Evolutionary conservation across 2,329 filamentous ascomycete species (phyloP).

Genomic region (Neofusicoccum umdonicola): DNA sequence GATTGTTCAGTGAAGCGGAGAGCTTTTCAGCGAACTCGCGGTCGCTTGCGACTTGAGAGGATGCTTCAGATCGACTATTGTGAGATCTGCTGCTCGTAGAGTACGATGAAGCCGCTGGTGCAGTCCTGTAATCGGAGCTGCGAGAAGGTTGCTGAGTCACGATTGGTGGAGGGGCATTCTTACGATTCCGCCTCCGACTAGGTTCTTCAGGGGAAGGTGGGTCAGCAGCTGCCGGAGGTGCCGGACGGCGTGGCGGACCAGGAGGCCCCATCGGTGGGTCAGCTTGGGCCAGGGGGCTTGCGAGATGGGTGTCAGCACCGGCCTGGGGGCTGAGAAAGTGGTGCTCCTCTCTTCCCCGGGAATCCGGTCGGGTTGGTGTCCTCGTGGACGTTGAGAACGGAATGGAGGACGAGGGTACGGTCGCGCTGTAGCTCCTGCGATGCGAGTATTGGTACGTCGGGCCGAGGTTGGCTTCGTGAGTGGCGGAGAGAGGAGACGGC

Average conservation of each 20-base stretch:
- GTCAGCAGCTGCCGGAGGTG: constrained; percentile 8
- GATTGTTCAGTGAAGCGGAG: not conserved
- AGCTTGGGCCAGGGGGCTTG: not conserved
- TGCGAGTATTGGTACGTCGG: not conserved
- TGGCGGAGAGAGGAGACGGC: not conserved
- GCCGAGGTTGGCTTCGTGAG: not conserved
- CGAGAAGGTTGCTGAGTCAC: not conserved
- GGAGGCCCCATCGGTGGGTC: not conserved
- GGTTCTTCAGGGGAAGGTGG: constrained; percentile 6
- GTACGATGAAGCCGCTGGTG: not conserved
- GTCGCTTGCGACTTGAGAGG: not conserved
- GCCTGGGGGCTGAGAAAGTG: constrained; percentile 2
- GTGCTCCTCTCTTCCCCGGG: constrained; percentile 3
- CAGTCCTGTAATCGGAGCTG: not conserved
- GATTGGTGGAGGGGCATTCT: not conserved
- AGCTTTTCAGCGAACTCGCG: not conserved
- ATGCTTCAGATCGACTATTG: not conserved
- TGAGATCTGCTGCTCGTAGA: not conserved
- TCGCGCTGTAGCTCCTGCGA: not conserved
- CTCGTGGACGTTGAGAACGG: not conserved
- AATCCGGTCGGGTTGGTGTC: not conserved
- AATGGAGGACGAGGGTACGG: not conserved
- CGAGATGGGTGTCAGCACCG: not conserved
- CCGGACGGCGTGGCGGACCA: constrained; percentile 9
- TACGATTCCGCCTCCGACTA: not conserved